Conservation (phyloP, 2,329 filamentous ascomycete genomes). For the Acephala macrosclerotiorum region DNA sequence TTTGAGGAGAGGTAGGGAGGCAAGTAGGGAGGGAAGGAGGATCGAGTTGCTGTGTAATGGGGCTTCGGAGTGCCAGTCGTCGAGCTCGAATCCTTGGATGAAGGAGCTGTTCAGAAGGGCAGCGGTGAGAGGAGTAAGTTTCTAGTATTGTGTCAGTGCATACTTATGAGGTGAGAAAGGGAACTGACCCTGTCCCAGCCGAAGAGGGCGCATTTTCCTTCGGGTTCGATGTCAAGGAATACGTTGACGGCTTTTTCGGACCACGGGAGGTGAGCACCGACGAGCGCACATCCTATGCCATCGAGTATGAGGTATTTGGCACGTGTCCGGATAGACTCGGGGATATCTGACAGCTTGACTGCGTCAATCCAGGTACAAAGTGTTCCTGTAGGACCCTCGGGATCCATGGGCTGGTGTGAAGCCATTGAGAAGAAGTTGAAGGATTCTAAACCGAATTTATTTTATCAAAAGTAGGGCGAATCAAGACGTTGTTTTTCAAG, state of each 20-base stretch:
- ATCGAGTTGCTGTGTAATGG: constrained; percentile 50
- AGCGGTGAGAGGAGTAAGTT: constrained; percentile 48
- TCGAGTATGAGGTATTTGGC: constrained; percentile 54
- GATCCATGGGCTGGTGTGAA: constrained; percentile 23
- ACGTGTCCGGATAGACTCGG: constrained; percentile 42
- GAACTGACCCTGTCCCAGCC: constrained; percentile 34
- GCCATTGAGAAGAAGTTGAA: neutral
- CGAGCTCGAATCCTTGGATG: constrained; percentile 53
- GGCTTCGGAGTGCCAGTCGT: constrained; percentile 51
- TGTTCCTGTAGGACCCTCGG: constrained; percentile 33
- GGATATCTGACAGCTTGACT: constrained; percentile 43
- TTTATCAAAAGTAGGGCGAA: neutral
- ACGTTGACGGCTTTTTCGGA: constrained; percentile 47
- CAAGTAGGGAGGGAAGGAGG: constrained; percentile 50
- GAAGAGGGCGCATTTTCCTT: constrained; percentile 40
- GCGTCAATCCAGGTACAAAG: constrained; percentile 45
- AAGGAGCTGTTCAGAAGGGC: constrained; percentile 52
- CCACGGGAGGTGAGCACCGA: constrained; percentile 51
- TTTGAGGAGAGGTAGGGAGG: constrained; percentile 36
- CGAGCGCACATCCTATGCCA: constrained; percentile 49
- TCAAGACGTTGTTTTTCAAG: neutral
- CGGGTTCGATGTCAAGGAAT: constrained; percentile 44
- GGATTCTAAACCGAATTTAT: neutral
- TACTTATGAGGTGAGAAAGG: neutral
- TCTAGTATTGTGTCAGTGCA: constrained; percentile 30